Conservation (phyloP, 306 rosid species). For the Prunus fruticosa region DNA sequence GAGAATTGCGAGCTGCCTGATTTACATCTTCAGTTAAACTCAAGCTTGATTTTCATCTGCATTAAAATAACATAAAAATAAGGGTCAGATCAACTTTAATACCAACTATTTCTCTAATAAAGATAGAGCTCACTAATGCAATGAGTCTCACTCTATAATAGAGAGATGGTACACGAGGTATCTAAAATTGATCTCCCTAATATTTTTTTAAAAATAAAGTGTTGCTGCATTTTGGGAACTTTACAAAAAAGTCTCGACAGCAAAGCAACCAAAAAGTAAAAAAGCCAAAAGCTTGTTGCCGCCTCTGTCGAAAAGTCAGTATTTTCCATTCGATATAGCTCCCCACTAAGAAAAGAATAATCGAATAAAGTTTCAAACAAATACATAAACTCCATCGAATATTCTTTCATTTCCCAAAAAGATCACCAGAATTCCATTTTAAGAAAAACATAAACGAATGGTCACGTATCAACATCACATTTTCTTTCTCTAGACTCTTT, state of each 20-base stretch:
- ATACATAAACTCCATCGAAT: no score
- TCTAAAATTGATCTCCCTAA: no score
- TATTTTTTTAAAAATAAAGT: not conserved
- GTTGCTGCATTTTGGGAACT: not conserved
- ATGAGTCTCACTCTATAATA: rapidly evolving
- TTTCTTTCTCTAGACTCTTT: not conserved
- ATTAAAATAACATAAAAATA: not conserved
- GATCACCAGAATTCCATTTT: not conserved
- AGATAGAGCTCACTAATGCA: no score
- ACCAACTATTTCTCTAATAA: no score
- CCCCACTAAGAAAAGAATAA: not conserved
- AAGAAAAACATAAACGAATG: not conserved
- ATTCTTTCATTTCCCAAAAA: no score
- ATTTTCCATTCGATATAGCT: not conserved
- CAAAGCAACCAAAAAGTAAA: not conserved
- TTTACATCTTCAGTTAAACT: not conserved
- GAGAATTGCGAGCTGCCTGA: not conserved
- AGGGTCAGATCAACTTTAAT: no score
- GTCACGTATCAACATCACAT: not conserved
- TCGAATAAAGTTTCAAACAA: not conserved
- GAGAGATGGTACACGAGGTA: no score
- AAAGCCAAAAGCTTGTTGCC: not conserved
- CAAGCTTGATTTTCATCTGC: not conserved
- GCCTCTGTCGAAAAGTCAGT: not conserved
- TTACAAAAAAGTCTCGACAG: not conserved